Evolutionary conservation across 345 rosid genomes (phyloP), one percentile per base, ranked within the genome.

Genomic region (Viola odorata): DNA sequence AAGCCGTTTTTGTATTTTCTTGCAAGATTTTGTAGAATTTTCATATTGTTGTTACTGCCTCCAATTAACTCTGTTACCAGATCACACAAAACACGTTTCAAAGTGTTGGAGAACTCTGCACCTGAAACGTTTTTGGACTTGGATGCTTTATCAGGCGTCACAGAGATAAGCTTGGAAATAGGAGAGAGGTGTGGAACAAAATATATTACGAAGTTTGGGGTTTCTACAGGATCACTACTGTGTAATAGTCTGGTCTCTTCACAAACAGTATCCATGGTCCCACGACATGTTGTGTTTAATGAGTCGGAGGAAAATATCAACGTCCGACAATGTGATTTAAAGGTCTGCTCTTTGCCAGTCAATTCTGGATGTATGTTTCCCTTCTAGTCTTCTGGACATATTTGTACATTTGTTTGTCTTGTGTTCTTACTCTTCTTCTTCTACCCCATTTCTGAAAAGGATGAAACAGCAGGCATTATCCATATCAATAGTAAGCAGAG

Each of bases 71-170:
- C 41, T 57, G 58, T 69, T 69, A 62, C 40, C 77, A 91, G 98
- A 82, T 89, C 91, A 45, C 81, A 75, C 70, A 85, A 82, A 79
- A 50, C 82, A 53, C 73, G 41, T 45, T 73, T 91, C 68, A 85
- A 66, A 64, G 45, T 85, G 80, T 79, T 78, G 41, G 84, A 84
- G 69, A 70, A 74, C 60, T 58, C 39, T 72, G 79, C 82, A 62
- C 81, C 80, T 41, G 85, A 85, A 77, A 78, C 89, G 59, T 39
- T 73, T 68, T 62, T 91, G 63, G 87, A 91, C 80, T 74, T 91
- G 67, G 95, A 85, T 79, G 77, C 88, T 65, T 73, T 91, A 67
- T 91, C 98, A 63, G 98, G 95, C 69, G 83, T 78, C 57, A 80
- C 98, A 57, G 98, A 91, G 74, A 59, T 85, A 73, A 80, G 82